Base-by-base conservation (phyloP, 2,329 filamentous ascomycete species). In the Colletotrichum spinosum region DNA sequence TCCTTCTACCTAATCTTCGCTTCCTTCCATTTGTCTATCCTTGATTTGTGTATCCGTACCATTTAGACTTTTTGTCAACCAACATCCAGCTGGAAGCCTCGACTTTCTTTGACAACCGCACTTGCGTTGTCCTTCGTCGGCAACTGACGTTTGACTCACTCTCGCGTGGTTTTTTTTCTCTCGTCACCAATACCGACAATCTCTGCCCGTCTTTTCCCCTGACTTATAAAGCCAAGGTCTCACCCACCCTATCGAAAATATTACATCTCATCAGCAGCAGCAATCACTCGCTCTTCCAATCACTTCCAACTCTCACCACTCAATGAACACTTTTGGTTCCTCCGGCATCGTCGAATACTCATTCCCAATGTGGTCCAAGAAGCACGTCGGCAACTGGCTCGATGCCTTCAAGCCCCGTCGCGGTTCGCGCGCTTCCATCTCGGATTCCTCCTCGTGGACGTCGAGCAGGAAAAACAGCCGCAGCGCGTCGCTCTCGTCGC, bases 321-420 rank as follows among this genome's bases (percentile, higher is more conserved):
- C 34, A 45, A 56, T 37, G 17, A 65, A 53, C 52, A 52, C 58
- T 17, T 12, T 17, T 42, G 34, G 10, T 39, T 53, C 65, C 8
- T 42, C 25, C 42, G 38, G 39, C 48, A 17, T 39, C 37, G 13
- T 55, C 39, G 34, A 67, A 25, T 48, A 65, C 49, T 41, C 64
- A 5, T 51, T 59, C 51, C 35, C n/a, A 45, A 66, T 67, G 60
- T 67, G 25, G 35, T 55, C 60, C 50, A 67, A 67, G 44, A 66
- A 66, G 52, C 48, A 62, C 49, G 53, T 53, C 60, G 54, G 64
- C 25, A 57, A 50, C 46, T 67, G 60, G 64, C 44, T 65, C 50
- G 54, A 50, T 44, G 52, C 63, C 42, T 54, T 66, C 48, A 66
- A 63, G 48, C 37, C 46, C 37, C 63, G 60, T 41, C 63, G 59